phyloP scores from a whole-genome alignment of 768 basidiomycete genomes.

The Myochromella boudieri region DNA sequence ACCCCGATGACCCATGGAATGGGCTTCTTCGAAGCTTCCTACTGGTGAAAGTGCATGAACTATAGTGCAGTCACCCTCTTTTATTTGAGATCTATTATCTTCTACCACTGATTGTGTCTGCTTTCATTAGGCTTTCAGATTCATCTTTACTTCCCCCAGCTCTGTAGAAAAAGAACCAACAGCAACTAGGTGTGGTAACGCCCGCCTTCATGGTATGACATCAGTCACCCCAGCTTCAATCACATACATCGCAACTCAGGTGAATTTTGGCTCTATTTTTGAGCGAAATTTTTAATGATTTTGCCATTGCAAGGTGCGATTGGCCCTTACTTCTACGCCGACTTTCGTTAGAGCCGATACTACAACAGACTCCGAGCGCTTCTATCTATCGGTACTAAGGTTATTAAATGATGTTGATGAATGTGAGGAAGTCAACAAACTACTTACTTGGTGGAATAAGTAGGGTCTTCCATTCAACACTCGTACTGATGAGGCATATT shows the following conservation, averaged over 20 bases:
- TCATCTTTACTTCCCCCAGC: no score
- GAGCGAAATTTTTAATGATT: background rate
- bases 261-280: background rate
- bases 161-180: no score
- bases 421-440: conserved; percentile 8
- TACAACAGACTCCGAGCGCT: conserved; percentile 17
- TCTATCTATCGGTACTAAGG: conserved; percentile 16
- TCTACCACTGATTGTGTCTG: no score
- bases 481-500: background rate
- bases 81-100: background rate
- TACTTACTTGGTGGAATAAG: conserved; percentile 12
- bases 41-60: background rate
- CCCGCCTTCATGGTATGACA: background rate
- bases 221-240: background rate
- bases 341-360: conserved; percentile 11
- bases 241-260: background rate
- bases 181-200: no score
- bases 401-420: conserved; percentile 18
- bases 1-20: no score
- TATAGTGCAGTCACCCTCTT: background rate
- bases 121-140: no score
- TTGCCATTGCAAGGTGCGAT: conserved; percentile 18
- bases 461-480: background rate
- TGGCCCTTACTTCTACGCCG: conserved; percentile 10
- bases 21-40: background rate